A percentile compares a stretch with the other conserved stretches of the same genome.
Conservation (phyloP, 2,329 filamentous ascomycete genomes). For the Alternaria longipes region DNA sequence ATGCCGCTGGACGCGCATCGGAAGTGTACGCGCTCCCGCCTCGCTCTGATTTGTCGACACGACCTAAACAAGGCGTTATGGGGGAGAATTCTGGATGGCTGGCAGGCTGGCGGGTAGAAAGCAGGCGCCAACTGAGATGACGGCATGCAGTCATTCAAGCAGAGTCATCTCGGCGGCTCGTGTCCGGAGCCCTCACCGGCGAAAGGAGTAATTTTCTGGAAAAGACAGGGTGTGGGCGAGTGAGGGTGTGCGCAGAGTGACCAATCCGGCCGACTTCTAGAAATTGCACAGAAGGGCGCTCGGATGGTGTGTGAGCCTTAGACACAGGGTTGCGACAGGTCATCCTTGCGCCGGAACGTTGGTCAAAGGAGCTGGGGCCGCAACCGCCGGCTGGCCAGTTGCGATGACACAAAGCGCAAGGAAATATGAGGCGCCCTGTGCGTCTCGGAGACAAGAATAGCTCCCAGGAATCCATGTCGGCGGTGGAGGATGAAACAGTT, state of each 20-base stretch:
- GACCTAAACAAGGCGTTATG: conserved; percentile 3
- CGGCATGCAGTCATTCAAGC: conserved; percentile 18
- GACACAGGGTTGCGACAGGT: conserved; percentile 38
- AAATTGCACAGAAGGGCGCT: conserved; percentile 50
- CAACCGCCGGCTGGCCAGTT: conserved; percentile 43
- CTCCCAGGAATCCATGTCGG: conserved; percentile 30
- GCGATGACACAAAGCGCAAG: conserved; percentile 35
- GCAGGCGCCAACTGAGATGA: conserved; percentile 23
- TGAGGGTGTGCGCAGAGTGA: conserved; percentile 36
- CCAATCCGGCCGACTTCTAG: conserved; percentile 42
- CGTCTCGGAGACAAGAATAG: conserved; percentile 44
- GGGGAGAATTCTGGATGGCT: conserved; percentile 14
- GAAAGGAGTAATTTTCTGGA: conserved; percentile 52
- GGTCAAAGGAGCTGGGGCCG: conserved; percentile 39
- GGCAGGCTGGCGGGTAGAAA: conserved; percentile 18
- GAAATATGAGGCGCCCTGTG: conserved; percentile 42
- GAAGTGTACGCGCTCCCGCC: conserved; percentile 31
- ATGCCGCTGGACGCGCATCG: conserved; percentile 28
- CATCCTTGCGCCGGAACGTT: conserved; percentile 42
- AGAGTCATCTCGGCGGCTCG: conserved; percentile 31
- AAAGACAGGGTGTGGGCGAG: conserved; percentile 44
- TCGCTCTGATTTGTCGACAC: conserved; percentile 3
- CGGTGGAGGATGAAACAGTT: conserved; percentile 45
- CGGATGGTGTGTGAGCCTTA: conserved; percentile 37
- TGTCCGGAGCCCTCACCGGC: conserved; percentile 24